A percentile compares a stretch with the other conserved stretches of the same genome.
These are phyloP conservation scores for Euphrasia arctica DNA, from an alignment of 305 asterid genomes.

Conservation along the genomic window DNA sequence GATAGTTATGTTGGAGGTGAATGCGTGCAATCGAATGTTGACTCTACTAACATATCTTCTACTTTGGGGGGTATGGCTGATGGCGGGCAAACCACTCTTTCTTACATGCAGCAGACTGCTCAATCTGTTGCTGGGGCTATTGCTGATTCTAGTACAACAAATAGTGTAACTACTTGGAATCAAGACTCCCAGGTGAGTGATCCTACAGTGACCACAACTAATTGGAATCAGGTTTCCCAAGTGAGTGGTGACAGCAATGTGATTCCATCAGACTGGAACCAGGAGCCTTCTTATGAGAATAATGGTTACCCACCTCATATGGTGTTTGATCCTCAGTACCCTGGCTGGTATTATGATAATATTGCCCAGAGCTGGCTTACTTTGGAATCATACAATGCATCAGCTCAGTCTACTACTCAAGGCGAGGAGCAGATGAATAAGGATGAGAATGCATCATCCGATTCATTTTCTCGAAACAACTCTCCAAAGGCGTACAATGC, in stretches of 20 bases:
- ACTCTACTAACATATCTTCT: constrained; percentile 33
- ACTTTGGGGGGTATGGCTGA: constrained; percentile 50
- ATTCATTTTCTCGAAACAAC: constrained; percentile 37
- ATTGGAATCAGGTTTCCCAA: constrained; percentile 60
- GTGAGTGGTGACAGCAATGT: constrained; percentile 34
- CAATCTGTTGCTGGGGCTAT: constrained; percentile 53
- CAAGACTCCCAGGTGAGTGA: constrained; percentile 42
- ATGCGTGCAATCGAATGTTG: constrained; percentile 35
- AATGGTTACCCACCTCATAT: constrained; percentile 80
- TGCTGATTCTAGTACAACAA: constrained; percentile 52
- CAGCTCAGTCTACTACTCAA: constrained; percentile 47
- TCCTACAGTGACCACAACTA: constrained; percentile 27
- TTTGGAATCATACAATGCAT: constrained; percentile 52
- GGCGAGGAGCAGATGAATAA: constrained; percentile 48
- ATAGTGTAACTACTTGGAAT: constrained; percentile 61
- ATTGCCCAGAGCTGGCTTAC: constrained; percentile 68
- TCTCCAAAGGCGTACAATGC: constrained; percentile 31
- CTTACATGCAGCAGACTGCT: constrained; percentile 68
- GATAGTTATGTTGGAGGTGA: constrained; percentile 50
- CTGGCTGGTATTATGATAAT: constrained; percentile 90
- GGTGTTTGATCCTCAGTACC: constrained; percentile 92
- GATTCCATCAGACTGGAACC: constrained; percentile 54
- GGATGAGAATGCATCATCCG: constrained; percentile 37
- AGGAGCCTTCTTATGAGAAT: constrained; percentile 40
- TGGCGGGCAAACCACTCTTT: constrained; percentile 51